A percentile compares a stretch with the other conserved stretches of the same genome.
phyloP scores from a whole-genome alignment of 306 rosid species.

The Argentina anserina region DNA sequence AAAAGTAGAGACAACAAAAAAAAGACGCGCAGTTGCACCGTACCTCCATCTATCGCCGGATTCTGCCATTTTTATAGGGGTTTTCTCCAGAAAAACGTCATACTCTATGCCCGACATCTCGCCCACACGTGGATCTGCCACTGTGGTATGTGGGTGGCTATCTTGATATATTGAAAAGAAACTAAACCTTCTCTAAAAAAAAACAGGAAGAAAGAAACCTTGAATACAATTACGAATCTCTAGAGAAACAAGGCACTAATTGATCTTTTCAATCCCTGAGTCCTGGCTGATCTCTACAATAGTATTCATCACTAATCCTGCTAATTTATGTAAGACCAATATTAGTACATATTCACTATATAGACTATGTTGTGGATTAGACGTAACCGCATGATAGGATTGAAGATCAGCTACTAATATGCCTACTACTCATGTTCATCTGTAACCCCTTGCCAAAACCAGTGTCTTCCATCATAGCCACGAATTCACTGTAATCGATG shows the following conservation, averaged over 20 bases:
- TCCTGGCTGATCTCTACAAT: constrained; percentile 35
- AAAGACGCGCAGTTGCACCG: too few relatives aligned
- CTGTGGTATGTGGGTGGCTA: too few relatives aligned
- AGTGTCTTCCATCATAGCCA: constrained; percentile 93
- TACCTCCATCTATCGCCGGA: too few relatives aligned
- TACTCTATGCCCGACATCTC: too few relatives aligned
- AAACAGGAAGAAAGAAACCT: too few relatives aligned
- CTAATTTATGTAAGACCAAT: constrained; percentile 30
- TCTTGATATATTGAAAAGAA: constrained; percentile 14
- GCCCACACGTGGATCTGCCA: too few relatives aligned
- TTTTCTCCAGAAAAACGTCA: too few relatives aligned
- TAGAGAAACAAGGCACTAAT: constrained; percentile 28
- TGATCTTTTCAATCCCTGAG: constrained; percentile 28
- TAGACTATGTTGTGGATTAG: constrained; percentile 21
- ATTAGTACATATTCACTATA: constrained; percentile 30
- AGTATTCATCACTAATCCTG: constrained; percentile 34
- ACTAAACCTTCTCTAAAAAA: constrained; percentile 21
- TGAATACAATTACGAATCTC: constrained; percentile 33
- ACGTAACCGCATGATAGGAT: constrained; percentile 15
- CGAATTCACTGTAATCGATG: constrained; percentile 90
- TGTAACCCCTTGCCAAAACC: constrained; percentile 46
- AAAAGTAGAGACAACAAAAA: too few relatives aligned
- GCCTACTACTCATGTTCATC: constrained; percentile 31
- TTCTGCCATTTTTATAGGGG: too few relatives aligned
- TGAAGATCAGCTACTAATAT: constrained; percentile 26